Percentiles rank a stretch among this genome's conserved stretches.
These are phyloP conservation scores for Cercophora scortea DNA, from an alignment of 495 filamentous ascomycete genomes.

Conservation along the genomic window DNA sequence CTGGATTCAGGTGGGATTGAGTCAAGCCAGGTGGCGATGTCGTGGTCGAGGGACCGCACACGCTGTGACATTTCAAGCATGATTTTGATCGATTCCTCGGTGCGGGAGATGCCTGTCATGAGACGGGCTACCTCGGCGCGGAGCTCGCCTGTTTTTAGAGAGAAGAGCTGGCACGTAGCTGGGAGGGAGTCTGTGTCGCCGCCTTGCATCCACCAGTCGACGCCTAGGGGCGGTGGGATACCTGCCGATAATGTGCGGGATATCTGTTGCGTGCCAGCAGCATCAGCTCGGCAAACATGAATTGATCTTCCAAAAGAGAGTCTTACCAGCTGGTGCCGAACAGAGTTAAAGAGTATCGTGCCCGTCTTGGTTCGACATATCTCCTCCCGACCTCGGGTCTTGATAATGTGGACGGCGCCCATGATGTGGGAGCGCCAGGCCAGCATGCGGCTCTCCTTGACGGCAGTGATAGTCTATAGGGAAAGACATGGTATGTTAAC, in stretches of 20 bases:
- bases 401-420: slow-evolving; percentile 46
- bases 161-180: slow-evolving; percentile 27
- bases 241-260: slow-evolving; percentile 35
- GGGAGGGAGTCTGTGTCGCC: slow-evolving; percentile 27
- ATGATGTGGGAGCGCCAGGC: slow-evolving; percentile 48
- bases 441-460: slow-evolving; percentile 33
- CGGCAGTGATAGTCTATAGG: slow-evolving; percentile 29
- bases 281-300: background rate
- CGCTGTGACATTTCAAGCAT: slow-evolving; percentile 28
- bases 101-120: slow-evolving; percentile 22
- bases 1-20: slow-evolving; percentile 27
- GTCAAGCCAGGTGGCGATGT: slow-evolving; percentile 34
- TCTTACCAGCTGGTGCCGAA: slow-evolving; percentile 43
- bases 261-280: slow-evolving; percentile 17
- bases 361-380: slow-evolving; percentile 37
- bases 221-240: slow-evolving; percentile 28
- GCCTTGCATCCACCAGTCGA: slow-evolving; percentile 43
- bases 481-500: no score
- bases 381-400: slow-evolving; percentile 40
- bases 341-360: slow-evolving; percentile 38
- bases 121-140: slow-evolving; percentile 30
- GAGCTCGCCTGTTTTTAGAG: slow-evolving; percentile 34
- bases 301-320: background rate
- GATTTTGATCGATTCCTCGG: slow-evolving; percentile 24
- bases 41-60: slow-evolving; percentile 29